These are phyloP conservation scores for Lycium barbarum DNA, from an alignment of 257 asterid species.

Conservation along the genomic window DNA sequence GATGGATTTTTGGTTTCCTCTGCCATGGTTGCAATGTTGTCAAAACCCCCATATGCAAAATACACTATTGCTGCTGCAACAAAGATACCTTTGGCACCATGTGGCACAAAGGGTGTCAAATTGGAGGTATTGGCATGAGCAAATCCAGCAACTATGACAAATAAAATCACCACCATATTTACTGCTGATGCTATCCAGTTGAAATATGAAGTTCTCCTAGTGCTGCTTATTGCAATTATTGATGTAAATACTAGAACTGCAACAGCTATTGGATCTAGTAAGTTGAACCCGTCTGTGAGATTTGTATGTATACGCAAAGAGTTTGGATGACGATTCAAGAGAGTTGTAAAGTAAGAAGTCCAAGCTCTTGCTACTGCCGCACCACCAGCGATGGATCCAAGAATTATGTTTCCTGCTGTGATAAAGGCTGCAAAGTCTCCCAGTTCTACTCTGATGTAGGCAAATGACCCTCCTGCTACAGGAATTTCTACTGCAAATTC, in stretches of 20 bases:
- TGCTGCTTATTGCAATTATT: conserved; percentile 51
- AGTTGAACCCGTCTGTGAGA: conserved; percentile 47
- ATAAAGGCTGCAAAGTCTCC: conserved; percentile 68
- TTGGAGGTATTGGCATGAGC: conserved; percentile 57
- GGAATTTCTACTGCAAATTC: conserved; percentile 68
- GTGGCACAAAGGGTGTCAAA: conserved; percentile 54
- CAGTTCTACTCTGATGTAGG: conserved; percentile 63
- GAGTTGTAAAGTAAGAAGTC: conserved; percentile 73
- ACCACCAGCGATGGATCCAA: conserved; percentile 60
- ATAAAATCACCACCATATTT: conserved; percentile 54
- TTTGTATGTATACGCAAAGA: conserved; percentile 56
- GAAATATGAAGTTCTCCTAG: conserved; percentile 53
- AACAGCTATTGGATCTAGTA: conserved; percentile 60
- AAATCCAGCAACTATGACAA: conserved; percentile 61
- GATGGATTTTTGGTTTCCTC: conserved; percentile 60
- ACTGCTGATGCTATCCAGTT: conserved; percentile 71
- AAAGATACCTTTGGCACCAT: conserved; percentile 58
- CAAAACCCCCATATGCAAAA: conserved; percentile 66
- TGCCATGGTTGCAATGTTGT: conserved; percentile 66
- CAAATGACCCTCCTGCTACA: conserved; percentile 66
- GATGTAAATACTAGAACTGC: conserved; percentile 49
- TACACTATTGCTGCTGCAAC: conserved; percentile 65
- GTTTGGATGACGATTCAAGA: conserved; percentile 51
- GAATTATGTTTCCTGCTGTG: conserved; percentile 65
- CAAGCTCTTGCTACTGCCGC: conserved; percentile 68